Evolutionary conservation across 176 grass and related monocot genomes (phyloP).

Genomic region (Metroxylon sagu): DNA sequence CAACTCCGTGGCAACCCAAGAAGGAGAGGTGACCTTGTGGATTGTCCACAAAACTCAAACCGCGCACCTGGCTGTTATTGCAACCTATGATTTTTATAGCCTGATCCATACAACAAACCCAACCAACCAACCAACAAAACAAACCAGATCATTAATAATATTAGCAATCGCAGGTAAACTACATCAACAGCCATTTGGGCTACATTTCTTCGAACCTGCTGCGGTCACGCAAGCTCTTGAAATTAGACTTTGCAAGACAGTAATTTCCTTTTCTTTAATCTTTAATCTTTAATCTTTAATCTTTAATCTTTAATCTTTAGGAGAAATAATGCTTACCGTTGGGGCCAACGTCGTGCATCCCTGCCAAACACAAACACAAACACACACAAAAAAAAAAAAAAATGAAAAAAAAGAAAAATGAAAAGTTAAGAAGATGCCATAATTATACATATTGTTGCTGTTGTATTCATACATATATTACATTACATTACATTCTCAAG

Average conservation of each 20-base stretch:
- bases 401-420: too few relatives aligned
- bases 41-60: conserved; percentile 20
- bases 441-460: too few relatives aligned
- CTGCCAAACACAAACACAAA: conserved; percentile 1
- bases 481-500: too few relatives aligned
- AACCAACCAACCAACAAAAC: too few relatives aligned
- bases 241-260: background rate
- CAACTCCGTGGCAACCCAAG: conserved; percentile 4
- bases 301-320: background rate
- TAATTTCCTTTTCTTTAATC: background rate
- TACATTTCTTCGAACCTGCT: too few relatives aligned
- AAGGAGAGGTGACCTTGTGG: conserved; percentile 42
- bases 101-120: background rate
- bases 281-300: background rate
- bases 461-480: too few relatives aligned
- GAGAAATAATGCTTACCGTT: conserved; percentile 2
- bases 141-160: too few relatives aligned
- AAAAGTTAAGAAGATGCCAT: background rate
- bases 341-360: conserved; percentile 16
- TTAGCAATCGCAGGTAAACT: too few relatives aligned
- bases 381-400: too few relatives aligned
- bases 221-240: too few relatives aligned
- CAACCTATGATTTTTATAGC: conserved; percentile 14
- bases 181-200: too few relatives aligned
- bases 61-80: conserved; percentile 15